These are phyloP conservation scores for Hericium alpestre DNA, from an alignment of 768 basidiomycete species.

Conservation along the genomic window DNA sequence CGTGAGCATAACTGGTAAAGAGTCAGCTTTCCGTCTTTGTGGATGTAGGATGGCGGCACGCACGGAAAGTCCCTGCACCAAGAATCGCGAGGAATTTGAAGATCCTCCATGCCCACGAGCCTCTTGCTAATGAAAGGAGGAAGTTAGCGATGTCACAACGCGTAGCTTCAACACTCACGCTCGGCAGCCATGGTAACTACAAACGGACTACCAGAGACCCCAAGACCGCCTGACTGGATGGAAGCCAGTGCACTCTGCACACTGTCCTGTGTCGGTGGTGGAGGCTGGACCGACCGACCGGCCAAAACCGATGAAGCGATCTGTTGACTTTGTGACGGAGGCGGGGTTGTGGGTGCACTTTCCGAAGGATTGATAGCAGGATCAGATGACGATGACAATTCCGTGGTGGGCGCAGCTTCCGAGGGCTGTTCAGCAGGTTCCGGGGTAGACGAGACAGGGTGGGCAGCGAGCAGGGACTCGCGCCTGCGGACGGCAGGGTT, in stretches of 20 bases:
- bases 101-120: constrained; percentile 36
- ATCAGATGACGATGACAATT: background rate
- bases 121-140: constrained; percentile 40
- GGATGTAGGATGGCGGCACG: constrained; percentile 14
- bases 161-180: constrained; percentile 36
- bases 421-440: constrained; percentile 6
- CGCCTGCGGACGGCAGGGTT: constrained; percentile 57
- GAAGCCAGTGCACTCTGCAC: constrained; percentile 29
- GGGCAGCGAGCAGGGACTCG: constrained; percentile 44
- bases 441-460: constrained; percentile 10
- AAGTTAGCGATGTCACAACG: background rate
- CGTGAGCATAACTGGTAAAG: constrained; percentile 59
- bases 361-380: background rate
- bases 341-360: background rate
- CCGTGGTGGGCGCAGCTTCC: constrained; percentile 7
- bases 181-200: constrained; percentile 68
- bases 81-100: constrained; percentile 51
- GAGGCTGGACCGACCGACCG: constrained; percentile 1
- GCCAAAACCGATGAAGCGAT: constrained; percentile 32
- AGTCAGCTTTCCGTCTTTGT: background rate
- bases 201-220: constrained; percentile 49
- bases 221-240: constrained; percentile 31
- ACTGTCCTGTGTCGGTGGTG: constrained; percentile 20
- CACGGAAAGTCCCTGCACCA: constrained; percentile 56
- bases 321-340: constrained; percentile 27